phyloP scores from a whole-genome alignment of 306 rosid species.

The Dalbergia cochinchinensis region DNA sequence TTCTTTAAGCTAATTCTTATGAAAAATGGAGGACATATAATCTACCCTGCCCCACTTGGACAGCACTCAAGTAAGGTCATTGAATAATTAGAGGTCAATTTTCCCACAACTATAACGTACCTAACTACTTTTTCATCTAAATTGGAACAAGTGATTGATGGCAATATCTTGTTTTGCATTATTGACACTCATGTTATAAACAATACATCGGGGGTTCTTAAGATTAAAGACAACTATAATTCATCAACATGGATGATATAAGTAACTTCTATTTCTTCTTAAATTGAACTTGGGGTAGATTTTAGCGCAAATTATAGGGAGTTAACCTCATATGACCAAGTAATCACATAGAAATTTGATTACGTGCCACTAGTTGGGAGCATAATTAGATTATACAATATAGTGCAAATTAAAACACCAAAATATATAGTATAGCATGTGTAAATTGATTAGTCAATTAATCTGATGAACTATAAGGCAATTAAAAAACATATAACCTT shows the following conservation, averaged over 20 bases:
- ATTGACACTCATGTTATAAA: constrained; percentile 41
- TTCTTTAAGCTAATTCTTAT: constrained; percentile 60
- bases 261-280: constrained; percentile 63
- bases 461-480: not conserved
- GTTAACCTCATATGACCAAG: constrained; percentile 64
- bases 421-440: not conserved
- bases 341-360: not conserved
- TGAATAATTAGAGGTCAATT: constrained; percentile 69
- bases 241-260: constrained; percentile 86
- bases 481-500: not conserved
- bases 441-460: not conserved
- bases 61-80: constrained; percentile 58
- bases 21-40: constrained; percentile 69
- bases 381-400: not conserved
- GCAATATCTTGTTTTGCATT: constrained; percentile 33
- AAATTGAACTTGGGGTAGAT: constrained; percentile 66
- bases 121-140: too few species aligned
- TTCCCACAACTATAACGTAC: not conserved
- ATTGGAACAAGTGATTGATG: not conserved
- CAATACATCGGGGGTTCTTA: constrained; percentile 68
- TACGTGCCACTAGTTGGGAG: not conserved
- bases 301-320: constrained; percentile 61
- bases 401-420: not conserved
- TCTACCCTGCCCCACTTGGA: constrained; percentile 63
- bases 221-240: constrained; percentile 71